These are phyloP conservation scores for Microsporum ferrugineum DNA, from an alignment of 2,329 filamentous ascomycete genomes.

Conservation along the genomic window DNA sequence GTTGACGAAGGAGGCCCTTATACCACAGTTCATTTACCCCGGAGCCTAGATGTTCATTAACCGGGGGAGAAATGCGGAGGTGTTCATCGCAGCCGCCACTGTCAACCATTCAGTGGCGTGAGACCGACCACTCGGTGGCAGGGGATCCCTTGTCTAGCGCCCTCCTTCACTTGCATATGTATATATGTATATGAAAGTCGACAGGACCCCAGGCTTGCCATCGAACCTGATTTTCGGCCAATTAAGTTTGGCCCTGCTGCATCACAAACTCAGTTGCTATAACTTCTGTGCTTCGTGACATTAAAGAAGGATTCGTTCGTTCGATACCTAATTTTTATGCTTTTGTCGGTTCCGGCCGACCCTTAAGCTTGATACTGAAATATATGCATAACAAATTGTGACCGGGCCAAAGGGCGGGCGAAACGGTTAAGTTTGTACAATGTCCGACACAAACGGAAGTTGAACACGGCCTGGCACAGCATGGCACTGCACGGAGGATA, in stretches of 20 bases:
- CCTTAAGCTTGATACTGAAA: neutral
- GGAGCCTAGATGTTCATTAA: neutral
- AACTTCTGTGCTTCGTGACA: neutral
- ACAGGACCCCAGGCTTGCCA: neutral
- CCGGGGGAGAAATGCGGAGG: neutral
- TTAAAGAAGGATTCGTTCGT: neutral
- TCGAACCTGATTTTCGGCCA: neutral
- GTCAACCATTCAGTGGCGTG: neutral
- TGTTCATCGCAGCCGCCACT: neutral
- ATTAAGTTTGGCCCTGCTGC: neutral
- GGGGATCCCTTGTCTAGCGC: neutral
- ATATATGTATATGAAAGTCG: neutral
- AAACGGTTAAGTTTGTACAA: neutral
- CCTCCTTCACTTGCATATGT: neutral
- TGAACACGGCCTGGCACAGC: neutral
- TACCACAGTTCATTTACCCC: neutral
- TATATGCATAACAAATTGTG: neutral
- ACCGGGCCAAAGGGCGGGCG: neutral
- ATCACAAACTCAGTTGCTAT: neutral
- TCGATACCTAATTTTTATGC: neutral
- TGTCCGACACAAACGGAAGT: neutral
- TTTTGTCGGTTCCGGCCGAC: conserved; percentile 1
- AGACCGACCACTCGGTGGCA: neutral
- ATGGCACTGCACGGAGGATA: neutral
- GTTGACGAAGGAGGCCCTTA: neutral